Conservation (phyloP, 2,329 filamentous ascomycete genomes). For the Apiospora sp. region DNA sequence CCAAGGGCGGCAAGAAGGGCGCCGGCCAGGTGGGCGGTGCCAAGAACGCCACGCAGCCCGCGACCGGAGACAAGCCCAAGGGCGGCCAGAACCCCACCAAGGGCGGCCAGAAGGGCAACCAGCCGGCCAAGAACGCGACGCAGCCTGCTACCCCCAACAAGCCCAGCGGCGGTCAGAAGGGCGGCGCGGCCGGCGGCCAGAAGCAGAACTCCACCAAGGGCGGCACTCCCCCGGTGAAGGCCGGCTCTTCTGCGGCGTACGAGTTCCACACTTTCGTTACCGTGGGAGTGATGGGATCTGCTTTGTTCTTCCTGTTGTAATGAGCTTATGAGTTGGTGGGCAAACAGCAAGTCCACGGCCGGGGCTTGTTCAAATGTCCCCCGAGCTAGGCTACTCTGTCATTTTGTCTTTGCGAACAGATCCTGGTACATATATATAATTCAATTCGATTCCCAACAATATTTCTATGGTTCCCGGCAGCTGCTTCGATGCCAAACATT, state of each 20-base stretch:
- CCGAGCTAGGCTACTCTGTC: background rate
- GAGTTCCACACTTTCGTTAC: background rate
- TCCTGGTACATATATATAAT: slow-evolving; percentile 12
- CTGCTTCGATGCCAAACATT: too few relatives aligned
- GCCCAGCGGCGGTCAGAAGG: background rate
- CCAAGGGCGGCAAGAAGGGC: background rate
- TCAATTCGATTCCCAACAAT: background rate
- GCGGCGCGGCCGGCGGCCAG: background rate
- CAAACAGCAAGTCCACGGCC: background rate
- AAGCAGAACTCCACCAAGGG: slow-evolving; percentile 1
- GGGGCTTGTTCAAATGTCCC: background rate
- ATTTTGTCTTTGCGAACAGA: background rate
- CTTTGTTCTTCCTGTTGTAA: background rate
- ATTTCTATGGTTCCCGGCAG: too few relatives aligned
- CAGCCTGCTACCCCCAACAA: background rate
- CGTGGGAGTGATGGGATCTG: background rate
- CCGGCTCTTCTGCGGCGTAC: background rate
- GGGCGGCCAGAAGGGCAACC: background rate
- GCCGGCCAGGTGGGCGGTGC: background rate
- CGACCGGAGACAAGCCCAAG: background rate
- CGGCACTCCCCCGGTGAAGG: background rate
- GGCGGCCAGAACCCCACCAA: background rate
- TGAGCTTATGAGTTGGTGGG: background rate
- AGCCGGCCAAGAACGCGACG: background rate
- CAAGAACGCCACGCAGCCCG: background rate